These are phyloP conservation scores for Vaccinium myrtillus DNA, from an alignment of 148 eudicot genomes.

Conservation along the genomic window DNA sequence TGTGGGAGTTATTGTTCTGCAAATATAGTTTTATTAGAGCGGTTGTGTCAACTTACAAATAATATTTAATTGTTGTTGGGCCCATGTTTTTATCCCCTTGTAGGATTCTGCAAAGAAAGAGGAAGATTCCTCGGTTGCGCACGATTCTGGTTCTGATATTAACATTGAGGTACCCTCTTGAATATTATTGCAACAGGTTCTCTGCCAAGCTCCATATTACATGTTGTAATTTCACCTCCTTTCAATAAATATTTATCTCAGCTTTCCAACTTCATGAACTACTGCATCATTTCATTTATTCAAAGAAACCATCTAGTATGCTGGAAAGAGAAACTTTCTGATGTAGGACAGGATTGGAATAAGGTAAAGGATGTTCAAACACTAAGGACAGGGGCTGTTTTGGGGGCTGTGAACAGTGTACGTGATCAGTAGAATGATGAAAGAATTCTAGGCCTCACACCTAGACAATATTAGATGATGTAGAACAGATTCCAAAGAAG, in stretches of 20 bases:
- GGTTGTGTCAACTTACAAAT: conserved; percentile 8
- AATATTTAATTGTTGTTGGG: conserved; percentile 20
- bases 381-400: too few relatives aligned
- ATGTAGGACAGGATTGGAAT: too few relatives aligned
- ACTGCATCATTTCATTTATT: background rate
- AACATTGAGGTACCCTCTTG: conserved; percentile 45
- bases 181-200: background rate
- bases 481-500: too few relatives aligned
- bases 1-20: conserved; percentile 16
- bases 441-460: too few relatives aligned
- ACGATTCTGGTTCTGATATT: conserved; percentile 33
- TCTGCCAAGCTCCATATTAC: conserved; percentile 1
- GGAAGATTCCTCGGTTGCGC: conserved; percentile 36
- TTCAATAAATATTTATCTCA: background rate
- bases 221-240: conserved; percentile 6
- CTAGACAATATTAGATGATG: too few relatives aligned
- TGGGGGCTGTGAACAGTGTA: too few relatives aligned
- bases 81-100: conserved; percentile 15
- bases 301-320: background rate
- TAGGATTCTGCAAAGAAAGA: conserved; percentile 39
- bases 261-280: background rate
- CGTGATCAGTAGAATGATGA: too few relatives aligned
- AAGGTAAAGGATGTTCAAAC: too few relatives aligned
- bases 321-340: background rate
- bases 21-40: conserved; percentile 13